These are phyloP conservation scores for Fulvia fulva DNA, from an alignment of 2,329 filamentous ascomycete genomes.

Conservation along the genomic window DNA sequence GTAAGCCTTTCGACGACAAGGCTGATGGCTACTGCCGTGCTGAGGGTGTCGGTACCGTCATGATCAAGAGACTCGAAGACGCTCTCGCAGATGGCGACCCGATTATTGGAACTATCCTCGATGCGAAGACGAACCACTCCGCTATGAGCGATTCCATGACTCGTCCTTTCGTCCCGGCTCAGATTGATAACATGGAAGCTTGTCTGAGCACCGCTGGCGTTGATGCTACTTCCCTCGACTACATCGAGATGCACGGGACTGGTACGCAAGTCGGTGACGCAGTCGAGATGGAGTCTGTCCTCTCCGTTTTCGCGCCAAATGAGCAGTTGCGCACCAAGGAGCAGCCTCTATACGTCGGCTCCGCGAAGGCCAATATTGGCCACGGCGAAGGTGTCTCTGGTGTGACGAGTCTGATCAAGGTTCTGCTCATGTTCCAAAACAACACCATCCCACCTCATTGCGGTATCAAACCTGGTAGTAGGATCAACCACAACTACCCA, in stretches of 20 bases:
- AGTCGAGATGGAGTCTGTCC: slow-evolving; percentile 14
- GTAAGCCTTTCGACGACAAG: slow-evolving; percentile 29
- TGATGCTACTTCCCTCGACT: slow-evolving; percentile 4
- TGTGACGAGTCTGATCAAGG: slow-evolving; percentile 36
- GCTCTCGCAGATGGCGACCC: slow-evolving; percentile 36
- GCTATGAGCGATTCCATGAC: slow-evolving; percentile 6
- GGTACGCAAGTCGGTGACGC: slow-evolving; percentile 14
- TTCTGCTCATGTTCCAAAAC: slow-evolving; percentile 35
- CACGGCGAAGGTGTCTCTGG: slow-evolving; percentile 33
- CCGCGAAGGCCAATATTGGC: slow-evolving; percentile 29
- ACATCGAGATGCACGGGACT: slow-evolving; percentile 15
- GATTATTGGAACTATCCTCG: slow-evolving; percentile 29
- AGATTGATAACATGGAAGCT: slow-evolving; percentile 7
- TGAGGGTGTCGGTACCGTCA: slow-evolving; percentile 32
- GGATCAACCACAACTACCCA: slow-evolving; percentile 11
- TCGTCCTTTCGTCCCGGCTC: slow-evolving; percentile 16
- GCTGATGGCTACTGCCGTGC: slow-evolving; percentile 37
- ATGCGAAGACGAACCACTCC: slow-evolving; percentile 36
- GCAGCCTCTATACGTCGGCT: slow-evolving; percentile 21
- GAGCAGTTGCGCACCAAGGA: background rate
- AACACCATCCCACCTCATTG: slow-evolving; percentile 7
- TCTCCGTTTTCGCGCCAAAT: background rate
- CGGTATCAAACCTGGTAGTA: slow-evolving; percentile 2
- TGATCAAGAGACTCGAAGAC: slow-evolving; percentile 37
- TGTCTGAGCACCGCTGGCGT: slow-evolving; percentile 5